Base-by-base conservation (phyloP, 2,329 filamentous ascomycete species). In the Lasiodiplodia theobromae region DNA sequence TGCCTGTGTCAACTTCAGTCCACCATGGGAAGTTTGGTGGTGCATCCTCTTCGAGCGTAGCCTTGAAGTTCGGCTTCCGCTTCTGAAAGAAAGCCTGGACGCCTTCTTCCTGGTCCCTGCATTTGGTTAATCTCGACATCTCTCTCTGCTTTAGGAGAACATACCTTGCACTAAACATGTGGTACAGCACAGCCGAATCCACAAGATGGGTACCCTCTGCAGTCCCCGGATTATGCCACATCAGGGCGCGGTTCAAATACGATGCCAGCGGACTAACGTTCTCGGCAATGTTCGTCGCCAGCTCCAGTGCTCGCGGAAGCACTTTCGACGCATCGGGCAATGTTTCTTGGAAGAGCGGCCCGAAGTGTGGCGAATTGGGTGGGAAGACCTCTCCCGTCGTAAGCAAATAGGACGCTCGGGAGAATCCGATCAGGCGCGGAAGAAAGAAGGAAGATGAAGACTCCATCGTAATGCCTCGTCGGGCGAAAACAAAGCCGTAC, bases 401-500 rank as follows among this genome's bases (percentile, higher is more conserved):
- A 16, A 68, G 60, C 10, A 72, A 64, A 21, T 71, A 68, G 14
- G 66, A 49, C 6, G 70, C 69, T 8, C 68, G 68, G 1, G 60
- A 64, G 62, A 67, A 69, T 16, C 70, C 70, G 54, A 71, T 65
- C 16, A 71, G 60, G 14, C 70, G 70, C 34, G 70, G 70, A 3
- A 71, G 51, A 51, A 71, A 69, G 58, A 57, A 71, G 6, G 70
- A 70, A 18, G 58, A 68, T 34, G 56, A 67, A 3, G 70, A 62
- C n/a, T 71, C 70, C 69, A 69, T 71, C 4, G 66, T 69, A 23
- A 71, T 64, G 5, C 69, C 69, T 8, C 68, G 51, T 16, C 70
- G 40, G 4, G 68, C 64, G 66, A 71, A 71, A 37, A 70, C 68
- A 66, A 71, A 71, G 28, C 70, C 70, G 47, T 65, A 66, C 21